These are phyloP conservation scores for Lecanosticta acicola DNA, from an alignment of 2,329 filamentous ascomycete species.

Conservation along the genomic window DNA sequence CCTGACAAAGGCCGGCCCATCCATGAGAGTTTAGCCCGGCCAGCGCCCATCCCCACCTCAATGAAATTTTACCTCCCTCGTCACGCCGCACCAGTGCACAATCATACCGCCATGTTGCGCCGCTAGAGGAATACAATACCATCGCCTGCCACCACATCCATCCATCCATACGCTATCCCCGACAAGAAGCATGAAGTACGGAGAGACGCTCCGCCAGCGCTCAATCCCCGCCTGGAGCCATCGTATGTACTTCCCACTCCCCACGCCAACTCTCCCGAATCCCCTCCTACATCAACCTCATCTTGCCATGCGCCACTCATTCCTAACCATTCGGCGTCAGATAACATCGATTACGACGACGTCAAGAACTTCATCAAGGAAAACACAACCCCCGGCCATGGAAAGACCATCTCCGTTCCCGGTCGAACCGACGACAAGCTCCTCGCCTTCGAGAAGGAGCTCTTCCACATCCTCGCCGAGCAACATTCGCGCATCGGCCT, in stretches of 20 bases:
- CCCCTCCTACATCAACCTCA: constrained; percentile 1
- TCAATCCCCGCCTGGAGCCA: constrained; percentile 79
- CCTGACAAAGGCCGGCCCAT: neutral
- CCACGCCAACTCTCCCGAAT: neutral
- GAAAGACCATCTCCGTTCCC: constrained; percentile 66
- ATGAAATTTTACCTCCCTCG: neutral
- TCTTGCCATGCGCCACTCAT: constrained; percentile 7
- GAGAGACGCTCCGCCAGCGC: constrained; percentile 64
- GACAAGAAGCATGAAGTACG: constrained; percentile 61
- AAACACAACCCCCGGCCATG: constrained; percentile 66
- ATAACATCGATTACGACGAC: constrained; percentile 85
- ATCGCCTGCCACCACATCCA: too few species aligned
- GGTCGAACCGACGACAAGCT: constrained; percentile 52
- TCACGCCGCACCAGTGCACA: neutral
- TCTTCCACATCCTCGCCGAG: constrained; percentile 63
- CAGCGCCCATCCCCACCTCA: neutral
- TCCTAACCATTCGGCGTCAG: constrained; percentile 38
- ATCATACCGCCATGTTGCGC: too few species aligned
- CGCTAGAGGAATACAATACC: too few species aligned
- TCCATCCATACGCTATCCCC: neutral
- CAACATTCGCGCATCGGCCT: constrained; percentile 74
- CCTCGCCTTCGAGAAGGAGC: constrained; percentile 62
- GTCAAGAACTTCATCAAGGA: constrained; percentile 79
- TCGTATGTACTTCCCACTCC: constrained; percentile 45
- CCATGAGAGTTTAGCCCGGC: neutral